These are phyloP conservation scores for Ascoidea tarda DNA, from an alignment of 805 yeast species.

Conservation along the genomic window DNA sequence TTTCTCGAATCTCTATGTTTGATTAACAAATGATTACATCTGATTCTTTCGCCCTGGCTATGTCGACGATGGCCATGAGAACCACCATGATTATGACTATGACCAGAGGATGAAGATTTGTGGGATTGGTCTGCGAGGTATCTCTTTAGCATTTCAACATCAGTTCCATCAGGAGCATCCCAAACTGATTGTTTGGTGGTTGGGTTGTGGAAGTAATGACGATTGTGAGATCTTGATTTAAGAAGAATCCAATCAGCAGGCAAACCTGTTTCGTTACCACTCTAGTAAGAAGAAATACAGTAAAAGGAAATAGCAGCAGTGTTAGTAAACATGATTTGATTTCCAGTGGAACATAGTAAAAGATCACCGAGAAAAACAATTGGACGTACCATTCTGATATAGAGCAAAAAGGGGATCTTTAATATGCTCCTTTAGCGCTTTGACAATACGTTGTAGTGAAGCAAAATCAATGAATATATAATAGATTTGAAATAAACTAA, in stretches of 20 bases:
- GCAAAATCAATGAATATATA: too few species aligned
- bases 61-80: constrained; percentile 11
- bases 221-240: constrained; percentile 63
- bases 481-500: too few species aligned
- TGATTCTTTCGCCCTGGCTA: constrained; percentile 46
- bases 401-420: too few species aligned
- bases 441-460: too few species aligned
- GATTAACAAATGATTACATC: constrained; percentile 70
- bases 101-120: constrained; percentile 16
- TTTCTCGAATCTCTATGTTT: constrained; percentile 78
- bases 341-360: too few species aligned
- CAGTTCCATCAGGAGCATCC: constrained; percentile 85
- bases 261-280: constrained; percentile 42
- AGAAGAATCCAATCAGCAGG: constrained; percentile 79
- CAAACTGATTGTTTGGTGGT: constrained; percentile 64
- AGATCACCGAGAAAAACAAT: too few species aligned
- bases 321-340: too few species aligned
- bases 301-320: too few species aligned
- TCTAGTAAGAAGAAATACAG: too few species aligned
- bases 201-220: constrained; percentile 72
- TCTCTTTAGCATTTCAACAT: constrained; percentile 37
- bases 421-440: too few species aligned
- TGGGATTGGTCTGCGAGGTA: constrained; percentile 27
- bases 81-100: constrained; percentile 12
- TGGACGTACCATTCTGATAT: too few species aligned